Evolutionary conservation across 2,329 filamentous ascomycete genomes (phyloP).

Genomic region (Fusarium begoniae): DNA sequence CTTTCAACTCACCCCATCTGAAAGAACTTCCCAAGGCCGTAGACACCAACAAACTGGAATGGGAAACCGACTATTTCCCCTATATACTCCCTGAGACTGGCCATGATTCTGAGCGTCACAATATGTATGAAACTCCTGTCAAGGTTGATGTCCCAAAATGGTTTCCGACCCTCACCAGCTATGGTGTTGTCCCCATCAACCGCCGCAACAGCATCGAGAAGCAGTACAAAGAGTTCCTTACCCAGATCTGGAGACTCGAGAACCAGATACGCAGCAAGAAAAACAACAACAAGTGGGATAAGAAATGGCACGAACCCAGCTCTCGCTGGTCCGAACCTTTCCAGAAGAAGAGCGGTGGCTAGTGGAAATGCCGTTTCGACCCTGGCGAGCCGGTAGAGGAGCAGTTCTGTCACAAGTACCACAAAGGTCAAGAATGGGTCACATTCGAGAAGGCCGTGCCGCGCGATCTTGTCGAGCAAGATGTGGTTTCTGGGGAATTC

Average conservation of each 20-base stretch:
- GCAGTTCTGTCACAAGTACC: slow-evolving; percentile 30
- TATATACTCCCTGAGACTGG: neutral
- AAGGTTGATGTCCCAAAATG: slow-evolving; percentile 25
- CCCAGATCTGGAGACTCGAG: slow-evolving; percentile 29
- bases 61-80: neutral
- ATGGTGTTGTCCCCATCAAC: slow-evolving; percentile 22
- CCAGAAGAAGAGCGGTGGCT: slow-evolving; percentile 36
- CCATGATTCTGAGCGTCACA: neutral
- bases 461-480: neutral
- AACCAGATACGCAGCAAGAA: neutral
- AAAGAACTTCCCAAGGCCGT: neutral
- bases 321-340: slow-evolving; percentile 25
- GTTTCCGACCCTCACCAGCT: slow-evolving; percentile 25
- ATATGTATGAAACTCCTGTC: neutral
- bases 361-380: slow-evolving; percentile 42
- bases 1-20: neutral
- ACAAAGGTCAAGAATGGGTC: neutral
- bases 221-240: slow-evolving; percentile 33
- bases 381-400: slow-evolving; percentile 24
- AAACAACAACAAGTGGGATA: slow-evolving; percentile 22
- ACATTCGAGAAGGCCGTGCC: neutral
- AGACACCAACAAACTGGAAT: neutral
- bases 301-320: slow-evolving; percentile 34
- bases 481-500: neutral
- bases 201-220: neutral